Evolutionary conservation across 148 eudicot genomes (phyloP), one percentile per base, ranked within the genome.

Genomic region (Cornus suecica): DNA sequence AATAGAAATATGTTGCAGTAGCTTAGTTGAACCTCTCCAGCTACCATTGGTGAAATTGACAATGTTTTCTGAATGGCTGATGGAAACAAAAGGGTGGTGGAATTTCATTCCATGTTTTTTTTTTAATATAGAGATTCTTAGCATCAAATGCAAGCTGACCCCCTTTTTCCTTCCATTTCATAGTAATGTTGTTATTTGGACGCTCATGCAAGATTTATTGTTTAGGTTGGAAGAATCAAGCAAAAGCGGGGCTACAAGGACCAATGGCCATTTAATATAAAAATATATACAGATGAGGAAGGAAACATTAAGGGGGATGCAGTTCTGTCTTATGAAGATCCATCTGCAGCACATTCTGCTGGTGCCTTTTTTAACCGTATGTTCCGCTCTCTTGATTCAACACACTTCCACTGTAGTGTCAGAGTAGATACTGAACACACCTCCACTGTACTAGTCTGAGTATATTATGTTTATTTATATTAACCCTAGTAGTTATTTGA

Each of bases 191-290:
- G 8, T 24, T 13, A 10, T 10, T 74, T 30, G 29, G 54, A 10
- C 8, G 65, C 74, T 13, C 22, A 45, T 76, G 27, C 23, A 58
- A 64, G 20, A 18, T 72, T 71, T 68, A 30, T 37, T 73, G 15
- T 70, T 64, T 76, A 93, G 99, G 99, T 95, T 85, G 97, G 90
- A 69, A 90, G 92, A 77, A 84, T 95, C 78, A 95, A 95, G 90
- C 99, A 93, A 77, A 91, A 91, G 89, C 81, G 97, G 65, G 99
- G 99, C 37, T 93, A 81, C 74, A 92, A 95, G 86, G 99, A 95
- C 82, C 98, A 93, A 76, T 95, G 99, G 99, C 99, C 99, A 2
- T 95, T 87, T 86, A 93, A 87, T 79, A 93, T 95, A 76, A 92
- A 92, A 76, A 48, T 94, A 34, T 94, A 92, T 88, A 84, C 93